Evolutionary conservation across 1,284 basidiomycete species (phyloP), one percentile per base, ranked within the genome.

Genomic region (Stereum hirsutum): DNA sequence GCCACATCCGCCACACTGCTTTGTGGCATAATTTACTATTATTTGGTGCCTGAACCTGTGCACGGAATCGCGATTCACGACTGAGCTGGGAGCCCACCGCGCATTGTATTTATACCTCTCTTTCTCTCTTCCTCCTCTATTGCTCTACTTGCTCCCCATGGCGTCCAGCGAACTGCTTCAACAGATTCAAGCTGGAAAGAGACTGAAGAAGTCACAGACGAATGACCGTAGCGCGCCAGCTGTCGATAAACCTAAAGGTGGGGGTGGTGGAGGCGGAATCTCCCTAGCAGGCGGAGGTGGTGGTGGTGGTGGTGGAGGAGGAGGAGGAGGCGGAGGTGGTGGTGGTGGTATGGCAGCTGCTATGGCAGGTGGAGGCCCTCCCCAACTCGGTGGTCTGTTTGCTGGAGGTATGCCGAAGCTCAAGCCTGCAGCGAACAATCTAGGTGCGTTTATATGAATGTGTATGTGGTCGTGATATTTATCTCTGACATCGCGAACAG

Each of bases 401-500:
- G 89, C 91, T 31, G 89, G 89, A 19, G 91, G 92, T 1, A 83
- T 95, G 69, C 92, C 92, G 2, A 91, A 89, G 57, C 59, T 95
- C 53, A 93, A 85, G 66, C 79, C 87, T 42, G 74, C 83, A 17
- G 85, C 80, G 15, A 71, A 76, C 44, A 74, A 66, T 59, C 55
- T 68, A 49, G 72, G 83, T 84, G 54, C 52, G 72, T 56, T 53
- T 33, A 39, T 32, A 49, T 39, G 10, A 32, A 35, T 46, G 43
- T 41, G 14, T 7, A 27, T 37, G 27, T 41, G 24, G 49, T 40
- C 40, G 41, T 34, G 14, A 27, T 41, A 15, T 26, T 24, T 25
- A 2, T 28, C 41, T 41, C 39, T 39, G 33, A 32, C 15, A 36
- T 40, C 7, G 5, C n/a, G n/a, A n/a, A n/a, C 51, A 85, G 82